These are phyloP conservation scores for Apostasia ramifera DNA, from an alignment of 106 monocot genomes.

Conservation along the genomic window DNA sequence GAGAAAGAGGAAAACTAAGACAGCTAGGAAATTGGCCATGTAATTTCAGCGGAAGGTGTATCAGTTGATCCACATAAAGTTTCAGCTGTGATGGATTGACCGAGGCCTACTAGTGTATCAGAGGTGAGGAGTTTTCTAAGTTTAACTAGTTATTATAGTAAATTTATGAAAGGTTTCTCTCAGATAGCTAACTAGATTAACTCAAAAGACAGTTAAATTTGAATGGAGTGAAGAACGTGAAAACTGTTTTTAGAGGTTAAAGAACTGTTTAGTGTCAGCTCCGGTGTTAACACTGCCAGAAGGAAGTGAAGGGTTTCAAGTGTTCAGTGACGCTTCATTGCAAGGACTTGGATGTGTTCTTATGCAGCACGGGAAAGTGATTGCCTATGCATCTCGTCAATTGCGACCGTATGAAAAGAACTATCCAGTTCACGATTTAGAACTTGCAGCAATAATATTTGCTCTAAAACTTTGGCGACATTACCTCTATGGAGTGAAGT, in stretches of 20 bases:
- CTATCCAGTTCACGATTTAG: constrained; percentile 1
- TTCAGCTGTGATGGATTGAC: not conserved
- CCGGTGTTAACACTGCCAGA: too few relatives aligned
- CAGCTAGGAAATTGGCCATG: too few relatives aligned
- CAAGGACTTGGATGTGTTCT: too few relatives aligned
- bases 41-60: not conserved
- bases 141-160: not conserved
- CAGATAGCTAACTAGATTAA: not conserved
- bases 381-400: too few relatives aligned
- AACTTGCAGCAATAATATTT: not conserved
- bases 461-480: not conserved
- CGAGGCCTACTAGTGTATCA: not conserved
- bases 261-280: too few relatives aligned
- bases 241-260: too few relatives aligned
- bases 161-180: not conserved
- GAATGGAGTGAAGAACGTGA: not conserved
- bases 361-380: too few relatives aligned
- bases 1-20: too few relatives aligned
- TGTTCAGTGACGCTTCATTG: too few relatives aligned
- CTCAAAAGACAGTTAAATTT: not conserved
- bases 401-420: not conserved
- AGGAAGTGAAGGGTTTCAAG: too few relatives aligned
- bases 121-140: not conserved
- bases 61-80: not conserved
- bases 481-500: not conserved